phyloP scores from a whole-genome alignment of 1,284 basidiomycete species.

The Exobasidium rhododendri region DNA sequence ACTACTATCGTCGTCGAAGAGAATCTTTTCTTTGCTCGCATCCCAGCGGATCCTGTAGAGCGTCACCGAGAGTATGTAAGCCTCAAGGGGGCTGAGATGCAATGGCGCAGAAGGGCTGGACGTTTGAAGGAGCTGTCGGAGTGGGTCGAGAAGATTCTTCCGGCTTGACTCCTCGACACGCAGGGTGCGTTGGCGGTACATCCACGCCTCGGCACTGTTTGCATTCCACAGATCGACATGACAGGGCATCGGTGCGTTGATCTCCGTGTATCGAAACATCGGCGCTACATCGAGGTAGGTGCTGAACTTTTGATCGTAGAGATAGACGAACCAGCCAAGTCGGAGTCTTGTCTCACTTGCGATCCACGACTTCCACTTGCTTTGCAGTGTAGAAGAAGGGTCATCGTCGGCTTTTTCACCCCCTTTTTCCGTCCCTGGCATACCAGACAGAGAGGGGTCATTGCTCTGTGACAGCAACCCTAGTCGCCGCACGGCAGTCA shows the following conservation, averaged over 20 bases:
- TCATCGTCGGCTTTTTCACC: conserved; percentile 2
- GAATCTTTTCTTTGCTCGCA: conserved; percentile 11
- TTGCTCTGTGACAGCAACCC: conserved; percentile 9
- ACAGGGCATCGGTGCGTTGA: conserved; percentile 4
- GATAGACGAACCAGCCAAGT: conserved; percentile 19
- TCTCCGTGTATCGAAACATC: conserved; percentile 11
- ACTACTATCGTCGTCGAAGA: conserved; percentile 14
- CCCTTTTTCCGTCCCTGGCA: not conserved
- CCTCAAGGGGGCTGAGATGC: conserved; percentile 18
- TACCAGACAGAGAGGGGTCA: not conserved
- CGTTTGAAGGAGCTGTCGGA: conserved; percentile 8
- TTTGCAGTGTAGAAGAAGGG: conserved; percentile 6
- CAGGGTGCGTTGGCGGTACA: not conserved
- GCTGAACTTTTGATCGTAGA: conserved; percentile 19
- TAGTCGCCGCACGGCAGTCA: conserved; percentile 18
- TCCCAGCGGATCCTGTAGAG: conserved; percentile 22
- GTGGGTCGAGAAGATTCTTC: conserved; percentile 15
- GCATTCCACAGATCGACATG: conserved; percentile 20
- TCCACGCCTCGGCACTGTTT: conserved; percentile 11
- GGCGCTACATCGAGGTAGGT: conserved; percentile 20
- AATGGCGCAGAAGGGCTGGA: conserved; percentile 3
- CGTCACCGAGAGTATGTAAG: conserved; percentile 18
- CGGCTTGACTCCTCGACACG: not conserved
- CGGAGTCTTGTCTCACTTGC: conserved; percentile 15
- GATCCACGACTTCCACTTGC: conserved; percentile 17